These are phyloP conservation scores for Exophiala lecanii-corni DNA, from an alignment of 2,329 filamentous ascomycete species.

Conservation along the genomic window DNA sequence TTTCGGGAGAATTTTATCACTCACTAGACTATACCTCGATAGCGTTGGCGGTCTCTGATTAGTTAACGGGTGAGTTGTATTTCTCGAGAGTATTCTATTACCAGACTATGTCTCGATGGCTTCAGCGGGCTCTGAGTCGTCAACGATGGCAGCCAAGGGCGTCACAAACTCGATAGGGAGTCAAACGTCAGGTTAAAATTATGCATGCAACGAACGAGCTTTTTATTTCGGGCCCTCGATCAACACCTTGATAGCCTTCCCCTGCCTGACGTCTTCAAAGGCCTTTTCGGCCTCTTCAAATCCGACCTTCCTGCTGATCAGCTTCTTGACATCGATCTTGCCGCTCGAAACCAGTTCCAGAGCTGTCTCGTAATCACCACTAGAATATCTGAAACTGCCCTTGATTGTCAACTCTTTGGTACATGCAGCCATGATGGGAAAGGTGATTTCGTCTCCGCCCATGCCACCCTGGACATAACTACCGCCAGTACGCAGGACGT, in stretches of 20 bases:
- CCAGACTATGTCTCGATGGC: too few relatives aligned
- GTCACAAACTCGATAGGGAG: too few relatives aligned
- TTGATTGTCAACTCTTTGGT: conserved; percentile 82
- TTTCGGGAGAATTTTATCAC: too few relatives aligned
- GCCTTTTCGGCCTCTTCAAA: conserved; percentile 82
- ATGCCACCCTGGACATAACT: conserved; percentile 84
- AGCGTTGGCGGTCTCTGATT: too few relatives aligned
- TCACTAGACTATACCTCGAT: too few relatives aligned
- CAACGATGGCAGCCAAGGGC: too few relatives aligned
- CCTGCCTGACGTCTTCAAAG: conserved; percentile 79
- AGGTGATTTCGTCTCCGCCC: conserved; percentile 80
- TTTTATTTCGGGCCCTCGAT: conserved; percentile 35
- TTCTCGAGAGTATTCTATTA: neutral
- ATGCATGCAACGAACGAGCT: too few relatives aligned
- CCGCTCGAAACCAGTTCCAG: conserved; percentile 70
- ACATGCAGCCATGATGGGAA: conserved; percentile 88
- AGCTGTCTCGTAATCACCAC: conserved; percentile 81
- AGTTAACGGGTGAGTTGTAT: neutral
- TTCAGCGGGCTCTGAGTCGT: too few relatives aligned
- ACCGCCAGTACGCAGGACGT: conserved; percentile 66
- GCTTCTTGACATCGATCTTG: conserved; percentile 68
- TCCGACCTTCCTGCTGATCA: conserved; percentile 71
- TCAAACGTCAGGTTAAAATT: too few relatives aligned
- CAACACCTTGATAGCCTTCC: conserved; percentile 56
- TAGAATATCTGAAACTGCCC: conserved; percentile 84